Base-by-base conservation (phyloP, 1,139 yeast genomes). In the Debaryomyces singareniensis region DNA sequence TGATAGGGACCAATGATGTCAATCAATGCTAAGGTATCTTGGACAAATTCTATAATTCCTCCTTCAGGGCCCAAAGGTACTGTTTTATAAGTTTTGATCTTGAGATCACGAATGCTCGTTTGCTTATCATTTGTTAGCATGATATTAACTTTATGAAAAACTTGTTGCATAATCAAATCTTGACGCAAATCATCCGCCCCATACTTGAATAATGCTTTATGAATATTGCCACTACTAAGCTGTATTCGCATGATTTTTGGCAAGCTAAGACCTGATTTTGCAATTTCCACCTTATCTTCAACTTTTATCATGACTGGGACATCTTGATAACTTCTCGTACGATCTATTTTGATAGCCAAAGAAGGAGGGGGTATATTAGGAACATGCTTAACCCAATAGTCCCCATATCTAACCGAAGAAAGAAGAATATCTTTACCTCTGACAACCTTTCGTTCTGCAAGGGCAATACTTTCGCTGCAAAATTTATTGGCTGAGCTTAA, bases 91-190 rank as follows among this genome's bases (percentile, higher is more conserved):
- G 97, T 89, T 29, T 96, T 58, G 2, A 91, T 73, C 5, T 70
- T 61, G 31, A 91, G 58, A 1, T 66, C 56, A 12, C 91, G 54
- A 29, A 58, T 67, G 21, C 77, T 52, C 1, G 94, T 69, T 26
- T 71, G 74, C 30, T 68, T 64, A 45, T 83, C 77, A 21, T 62
- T 63, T 11, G 45, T 53, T 36, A 91, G 68, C 26, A 89, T 71
- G n/a, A 63, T 58, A 46, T 89, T 86, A 13, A 87, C 96, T 49
- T 87, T 85, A 16, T 70, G 81, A 53, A 93, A 93, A 1, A 91
- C 97, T 49, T 91, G 98, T 50, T 89, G 95, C 98, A 93, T 93
- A 37, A 91, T 85, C 0, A 95, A 84, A 55, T 93, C 99, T 53
- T 93, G 98, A 33, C 98, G 63, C 33, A 91, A 58, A 54, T 93